Base-by-base conservation (phyloP, 345 rosid species). In the Raphanus raphanistrum region DNA sequence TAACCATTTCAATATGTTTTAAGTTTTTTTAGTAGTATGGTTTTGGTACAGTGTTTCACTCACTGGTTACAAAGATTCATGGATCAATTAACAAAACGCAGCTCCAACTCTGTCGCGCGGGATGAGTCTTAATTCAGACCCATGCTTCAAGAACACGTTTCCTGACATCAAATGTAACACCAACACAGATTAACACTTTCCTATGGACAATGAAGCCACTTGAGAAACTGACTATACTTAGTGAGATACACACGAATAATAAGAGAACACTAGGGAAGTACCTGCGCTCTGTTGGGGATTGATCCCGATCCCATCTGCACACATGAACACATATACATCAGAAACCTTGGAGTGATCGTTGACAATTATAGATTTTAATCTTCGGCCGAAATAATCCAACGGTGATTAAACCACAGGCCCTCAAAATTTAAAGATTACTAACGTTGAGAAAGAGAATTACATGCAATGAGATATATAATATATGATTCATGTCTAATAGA, bases 201-300 rank as follows among this genome's bases (percentile, higher is more conserved):
- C 1, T 43, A 43, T 43, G 48, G 48, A 41, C 48, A 41, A 41
- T 41, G 48, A 41, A 41, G 4, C 11, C 27, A 16, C 48, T 63
- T 8, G 13, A 8, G 58, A 66, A 36, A 48, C n/a, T 21, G 21
- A 21, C 21, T 21, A 21, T 21, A 21, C 21, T 21, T 21, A 15
- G 9, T n/a, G 66, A 29, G 41, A 33, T 33, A 33, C 36, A 5
- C 36, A 33, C 36, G 21, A 21, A 21, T 21, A 21, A 21, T 21
- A 21, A 21, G 21, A 21, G 21, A 21, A 21, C 21, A 21, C 21
- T 21, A 21, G 21, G 21, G 21, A 21, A 21, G 3, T 69, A 92
- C 98, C 97, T 76, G 99, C 97, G 77, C 97, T 92, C 81, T 94
- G 99, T 75, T 95, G 98, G 43, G 98, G 99, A 84, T 90, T 92